phyloP scores from a whole-genome alignment of 2,329 filamentous ascomycete genomes.

The Colletotrichum lindemuthianum region DNA sequence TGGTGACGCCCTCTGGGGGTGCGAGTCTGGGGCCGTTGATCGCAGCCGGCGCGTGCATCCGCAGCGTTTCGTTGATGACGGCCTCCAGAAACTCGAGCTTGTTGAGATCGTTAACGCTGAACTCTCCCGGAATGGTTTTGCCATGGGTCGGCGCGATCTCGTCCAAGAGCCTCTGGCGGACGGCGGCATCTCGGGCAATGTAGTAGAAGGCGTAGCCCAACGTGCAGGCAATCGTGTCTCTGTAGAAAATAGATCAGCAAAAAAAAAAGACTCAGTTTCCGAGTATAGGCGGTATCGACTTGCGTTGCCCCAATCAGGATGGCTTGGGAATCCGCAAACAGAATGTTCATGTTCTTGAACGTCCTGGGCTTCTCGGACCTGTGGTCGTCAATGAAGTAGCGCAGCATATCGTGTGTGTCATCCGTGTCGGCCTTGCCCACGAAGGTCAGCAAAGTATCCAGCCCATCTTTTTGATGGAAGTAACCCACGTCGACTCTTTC shows the following conservation, averaged over 20 bases:
- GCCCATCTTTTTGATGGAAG: background rate
- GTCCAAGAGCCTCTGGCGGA: constrained; percentile 21
- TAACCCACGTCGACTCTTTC: constrained; percentile 37
- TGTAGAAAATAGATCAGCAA: background rate
- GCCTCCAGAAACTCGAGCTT: constrained; percentile 39
- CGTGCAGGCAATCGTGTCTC: constrained; percentile 37
- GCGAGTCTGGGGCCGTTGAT: constrained; percentile 41
- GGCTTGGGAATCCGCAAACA: constrained; percentile 38
- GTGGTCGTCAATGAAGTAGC: constrained; percentile 40
- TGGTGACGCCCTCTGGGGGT: constrained; percentile 39
- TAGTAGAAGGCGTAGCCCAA: constrained; percentile 36
- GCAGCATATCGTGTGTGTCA: constrained; percentile 39
- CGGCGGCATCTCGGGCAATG: constrained; percentile 26
- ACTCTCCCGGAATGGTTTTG: constrained; percentile 36
- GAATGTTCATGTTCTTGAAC: constrained; percentile 36
- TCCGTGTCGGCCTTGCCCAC: constrained; percentile 31
- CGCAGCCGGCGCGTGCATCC: constrained; percentile 42
- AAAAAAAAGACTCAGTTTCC: background rate
- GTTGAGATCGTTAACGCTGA: constrained; percentile 36
- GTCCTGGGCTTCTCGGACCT: constrained; percentile 38
- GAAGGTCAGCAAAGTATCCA: background rate
- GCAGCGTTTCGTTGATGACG: constrained; percentile 44
- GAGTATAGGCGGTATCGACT: background rate
- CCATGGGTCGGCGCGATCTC: constrained; percentile 34
- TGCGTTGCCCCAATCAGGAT: constrained; percentile 40